Evolutionary conservation across 1,284 basidiomycete species (phyloP).

Genomic region (Papiliotrema fonsecae): DNA sequence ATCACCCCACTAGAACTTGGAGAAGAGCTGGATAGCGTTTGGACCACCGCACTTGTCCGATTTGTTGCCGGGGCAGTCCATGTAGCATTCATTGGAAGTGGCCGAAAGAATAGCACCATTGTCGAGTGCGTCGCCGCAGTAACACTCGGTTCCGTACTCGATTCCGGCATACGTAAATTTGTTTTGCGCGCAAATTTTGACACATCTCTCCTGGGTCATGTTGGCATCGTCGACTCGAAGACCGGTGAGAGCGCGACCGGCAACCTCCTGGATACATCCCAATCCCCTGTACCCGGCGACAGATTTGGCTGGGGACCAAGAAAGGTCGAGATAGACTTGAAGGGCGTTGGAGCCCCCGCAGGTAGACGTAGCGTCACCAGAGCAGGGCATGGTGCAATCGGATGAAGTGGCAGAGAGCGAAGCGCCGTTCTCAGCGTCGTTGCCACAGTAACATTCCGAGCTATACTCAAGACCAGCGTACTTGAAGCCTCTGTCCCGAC

Average conservation of each 20-base stretch:
- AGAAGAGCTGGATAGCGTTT: constrained; percentile 2
- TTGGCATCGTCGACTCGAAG: constrained; percentile 4
- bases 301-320: constrained; percentile 2
- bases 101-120: constrained; percentile 12
- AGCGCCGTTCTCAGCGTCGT: constrained; percentile 2
- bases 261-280: constrained; percentile 14
- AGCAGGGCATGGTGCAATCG: constrained; percentile 20
- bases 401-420: constrained; percentile 5
- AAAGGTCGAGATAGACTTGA: not conserved
- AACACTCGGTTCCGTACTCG: constrained; percentile 18
- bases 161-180: constrained; percentile 13
- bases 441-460: constrained; percentile 27
- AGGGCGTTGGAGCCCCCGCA: not conserved
- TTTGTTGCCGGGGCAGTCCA: constrained; percentile 16
- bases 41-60: constrained; percentile 17
- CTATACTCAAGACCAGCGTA: constrained; percentile 16
- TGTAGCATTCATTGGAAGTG: constrained; percentile 12
- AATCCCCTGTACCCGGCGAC: not conserved
- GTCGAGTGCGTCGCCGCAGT: constrained; percentile 12
- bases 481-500: constrained; percentile 3
- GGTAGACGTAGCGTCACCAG: constrained; percentile 11
- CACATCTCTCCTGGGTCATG: constrained; percentile 16
- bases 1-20: no score
- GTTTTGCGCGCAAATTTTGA: constrained; percentile 10
- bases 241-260: constrained; percentile 13